Conservation (phyloP, 139 green algal genomes). For the Tetraselmis striata region DNA sequence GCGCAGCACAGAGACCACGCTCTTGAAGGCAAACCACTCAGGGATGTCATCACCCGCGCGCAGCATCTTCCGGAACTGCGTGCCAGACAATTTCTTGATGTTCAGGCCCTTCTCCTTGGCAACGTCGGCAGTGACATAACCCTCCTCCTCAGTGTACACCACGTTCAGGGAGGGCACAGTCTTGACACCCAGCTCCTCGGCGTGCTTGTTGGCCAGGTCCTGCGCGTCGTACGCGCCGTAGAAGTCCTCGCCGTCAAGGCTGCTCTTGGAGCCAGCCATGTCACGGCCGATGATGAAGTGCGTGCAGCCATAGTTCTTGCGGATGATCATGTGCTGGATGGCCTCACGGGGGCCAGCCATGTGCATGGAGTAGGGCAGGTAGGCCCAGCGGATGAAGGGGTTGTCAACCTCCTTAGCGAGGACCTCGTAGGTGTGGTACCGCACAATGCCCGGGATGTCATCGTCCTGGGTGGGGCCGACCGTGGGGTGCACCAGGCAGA, state of each 20-base stretch:
- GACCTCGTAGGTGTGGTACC: slow-evolving; percentile 91
- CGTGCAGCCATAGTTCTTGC: slow-evolving; percentile 93
- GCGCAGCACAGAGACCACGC: slow-evolving; percentile 83
- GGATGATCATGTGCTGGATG: slow-evolving; percentile 94
- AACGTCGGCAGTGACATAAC: slow-evolving; percentile 82
- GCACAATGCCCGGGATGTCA: slow-evolving; percentile 9
- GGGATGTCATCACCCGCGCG: slow-evolving; percentile 83
- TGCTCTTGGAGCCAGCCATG: slow-evolving; percentile 88
- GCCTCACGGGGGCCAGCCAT: slow-evolving; percentile 88
- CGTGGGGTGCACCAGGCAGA: slow-evolving; percentile 88
- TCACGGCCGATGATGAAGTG: slow-evolving; percentile 95
- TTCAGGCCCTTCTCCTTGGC: slow-evolving; percentile 64
- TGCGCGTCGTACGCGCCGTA: slow-evolving; percentile 83
- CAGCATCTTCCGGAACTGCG: slow-evolving; percentile 92
- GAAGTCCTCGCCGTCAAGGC: slow-evolving; percentile 81
- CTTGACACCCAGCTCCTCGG: slow-evolving; percentile 74
- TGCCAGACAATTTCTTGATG: slow-evolving; percentile 81
- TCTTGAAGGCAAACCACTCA: slow-evolving; percentile 97
- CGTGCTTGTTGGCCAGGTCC: slow-evolving; percentile 43
- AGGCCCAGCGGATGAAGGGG: slow-evolving; percentile 76
- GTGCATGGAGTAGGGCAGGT: slow-evolving; percentile 94
- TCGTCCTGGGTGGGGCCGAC: slow-evolving; percentile 76
- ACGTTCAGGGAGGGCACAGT: slow-evolving; percentile 86
- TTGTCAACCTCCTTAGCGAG: slow-evolving; percentile 81
- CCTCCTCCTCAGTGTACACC: slow-evolving; percentile 71